Evolutionary conservation across 2,329 filamentous ascomycete genomes (phyloP).

Genomic region (Cladobotryum mycophilum): DNA sequence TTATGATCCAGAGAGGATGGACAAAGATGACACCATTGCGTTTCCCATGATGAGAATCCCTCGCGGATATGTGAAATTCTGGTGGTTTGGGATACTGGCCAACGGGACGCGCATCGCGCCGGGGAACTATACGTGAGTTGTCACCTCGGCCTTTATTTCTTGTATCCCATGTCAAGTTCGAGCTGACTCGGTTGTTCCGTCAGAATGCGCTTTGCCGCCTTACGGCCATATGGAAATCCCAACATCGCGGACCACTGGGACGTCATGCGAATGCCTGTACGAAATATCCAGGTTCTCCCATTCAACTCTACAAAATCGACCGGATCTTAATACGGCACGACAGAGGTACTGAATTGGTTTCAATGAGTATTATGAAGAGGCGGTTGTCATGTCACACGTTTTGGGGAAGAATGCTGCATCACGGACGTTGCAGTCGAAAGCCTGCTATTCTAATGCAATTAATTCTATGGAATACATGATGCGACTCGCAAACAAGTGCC

Average conservation of each 20-base stretch:
- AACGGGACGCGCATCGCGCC: slow-evolving; percentile 35
- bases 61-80: slow-evolving; percentile 28
- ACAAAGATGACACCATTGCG: slow-evolving; percentile 32
- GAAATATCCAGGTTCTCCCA: slow-evolving; percentile 30
- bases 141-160: background rate
- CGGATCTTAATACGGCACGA: background rate
- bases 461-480: no score
- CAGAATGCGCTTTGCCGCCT: slow-evolving; percentile 36
- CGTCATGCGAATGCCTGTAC: slow-evolving; percentile 26
- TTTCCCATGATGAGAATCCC: slow-evolving; percentile 31
- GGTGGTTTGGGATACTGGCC: slow-evolving; percentile 38
- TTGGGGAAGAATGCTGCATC: no score
- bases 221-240: slow-evolving; percentile 36
- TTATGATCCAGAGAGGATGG: slow-evolving; percentile 30
- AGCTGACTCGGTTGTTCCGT: slow-evolving; percentile 5
- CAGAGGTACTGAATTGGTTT: no score
- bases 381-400: no score
- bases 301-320: slow-evolving; percentile 24
- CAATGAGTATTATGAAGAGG: no score
- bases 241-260: slow-evolving; percentile 37
- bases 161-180: background rate
- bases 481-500: no score
- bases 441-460: no score
- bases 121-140: slow-evolving; percentile 34
- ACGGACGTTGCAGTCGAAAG: no score